phyloP scores from a whole-genome alignment of 495 filamentous ascomycete species.

The Paragyromitra xinjiangensis region DNA sequence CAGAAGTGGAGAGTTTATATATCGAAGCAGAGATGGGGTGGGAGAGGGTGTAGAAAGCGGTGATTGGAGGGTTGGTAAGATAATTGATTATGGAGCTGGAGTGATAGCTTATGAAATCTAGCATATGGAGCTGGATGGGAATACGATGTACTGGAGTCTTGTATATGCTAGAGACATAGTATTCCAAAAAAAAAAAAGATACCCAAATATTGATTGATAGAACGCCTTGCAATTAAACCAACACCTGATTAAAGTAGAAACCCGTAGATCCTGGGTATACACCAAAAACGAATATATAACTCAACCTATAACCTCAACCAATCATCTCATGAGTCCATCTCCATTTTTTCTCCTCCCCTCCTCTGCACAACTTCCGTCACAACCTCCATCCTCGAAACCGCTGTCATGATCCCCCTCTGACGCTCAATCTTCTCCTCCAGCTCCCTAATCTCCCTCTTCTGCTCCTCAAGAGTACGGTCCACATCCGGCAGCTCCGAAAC shows the following conservation, averaged over 20 bases:
- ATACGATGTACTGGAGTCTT: slow-evolving; percentile 1
- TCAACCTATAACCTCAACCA: background rate
- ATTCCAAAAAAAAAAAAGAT: background rate
- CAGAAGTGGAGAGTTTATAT: slow-evolving; percentile 67
- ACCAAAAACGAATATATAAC: background rate
- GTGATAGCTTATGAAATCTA: background rate
- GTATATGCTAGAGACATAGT: background rate
- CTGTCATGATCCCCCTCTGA: slow-evolving; percentile 67
- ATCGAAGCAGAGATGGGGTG: slow-evolving; percentile 59
- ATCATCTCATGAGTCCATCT: slow-evolving; percentile 19
- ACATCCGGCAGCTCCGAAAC: slow-evolving; percentile 78
- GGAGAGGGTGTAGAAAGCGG: slow-evolving; percentile 62
- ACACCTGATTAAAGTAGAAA: background rate
- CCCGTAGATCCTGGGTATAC: background rate
- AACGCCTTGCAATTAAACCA: slow-evolving; percentile 7
- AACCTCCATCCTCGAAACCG: slow-evolving; percentile 55
- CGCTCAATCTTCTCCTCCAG: slow-evolving; percentile 72
- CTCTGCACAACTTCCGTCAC: slow-evolving; percentile 50
- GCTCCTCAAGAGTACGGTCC: slow-evolving; percentile 74
- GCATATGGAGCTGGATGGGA: background rate
- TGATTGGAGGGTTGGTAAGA: slow-evolving; percentile 18
- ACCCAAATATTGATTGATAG: slow-evolving; percentile 9
- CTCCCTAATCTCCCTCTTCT: slow-evolving; percentile 79
- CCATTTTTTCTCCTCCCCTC: slow-evolving; percentile 41
- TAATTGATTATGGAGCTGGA: background rate